Conservation (phyloP, 2,329 filamentous ascomycete genomes). For the Xylaria sp. region DNA sequence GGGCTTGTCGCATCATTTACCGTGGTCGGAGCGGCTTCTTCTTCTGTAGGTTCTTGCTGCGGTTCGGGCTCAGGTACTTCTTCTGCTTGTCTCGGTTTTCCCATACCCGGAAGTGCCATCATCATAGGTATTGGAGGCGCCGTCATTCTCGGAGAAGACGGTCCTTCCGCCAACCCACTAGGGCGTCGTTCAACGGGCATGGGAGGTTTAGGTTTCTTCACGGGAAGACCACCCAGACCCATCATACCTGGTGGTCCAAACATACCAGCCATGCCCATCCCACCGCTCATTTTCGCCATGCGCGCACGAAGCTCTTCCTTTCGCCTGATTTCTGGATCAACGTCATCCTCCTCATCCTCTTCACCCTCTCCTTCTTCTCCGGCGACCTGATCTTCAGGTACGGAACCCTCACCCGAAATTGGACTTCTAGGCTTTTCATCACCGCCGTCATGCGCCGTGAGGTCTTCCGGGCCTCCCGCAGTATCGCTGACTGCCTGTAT, state of each 20-base stretch:
- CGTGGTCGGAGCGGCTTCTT: conserved; percentile 48
- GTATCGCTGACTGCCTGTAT: conserved; percentile 73
- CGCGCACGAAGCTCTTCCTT: conserved; percentile 90
- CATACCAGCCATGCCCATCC: conserved; percentile 90
- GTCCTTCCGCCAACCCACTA: conserved; percentile 58
- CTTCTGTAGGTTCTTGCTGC: conserved; percentile 55
- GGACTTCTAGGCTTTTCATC: conserved; percentile 67
- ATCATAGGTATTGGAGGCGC: conserved; percentile 68
- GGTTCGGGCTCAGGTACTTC: conserved; percentile 62
- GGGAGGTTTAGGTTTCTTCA: conserved; percentile 67
- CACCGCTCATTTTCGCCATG: conserved; percentile 99
- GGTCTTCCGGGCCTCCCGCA: conserved; percentile 69
- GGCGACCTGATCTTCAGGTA: conserved; percentile 52
- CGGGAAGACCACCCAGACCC: conserved; percentile 64
- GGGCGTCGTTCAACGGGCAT: conserved; percentile 54
- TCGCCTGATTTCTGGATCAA: conserved; percentile 87
- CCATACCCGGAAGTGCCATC: conserved; percentile 79
- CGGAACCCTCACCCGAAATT: conserved; percentile 53
- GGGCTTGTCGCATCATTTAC: conserved; percentile 44
- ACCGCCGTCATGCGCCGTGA: conserved; percentile 78
- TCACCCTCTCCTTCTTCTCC: conserved; percentile 69
- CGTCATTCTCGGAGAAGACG: conserved; percentile 55
- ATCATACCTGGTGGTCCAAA: conserved; percentile 79
- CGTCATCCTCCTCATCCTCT: conserved; percentile 83
- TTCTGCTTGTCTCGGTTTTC: conserved; percentile 63